Base-by-base conservation (phyloP, 495 filamentous ascomycete genomes). In the Thozetella sp. region DNA sequence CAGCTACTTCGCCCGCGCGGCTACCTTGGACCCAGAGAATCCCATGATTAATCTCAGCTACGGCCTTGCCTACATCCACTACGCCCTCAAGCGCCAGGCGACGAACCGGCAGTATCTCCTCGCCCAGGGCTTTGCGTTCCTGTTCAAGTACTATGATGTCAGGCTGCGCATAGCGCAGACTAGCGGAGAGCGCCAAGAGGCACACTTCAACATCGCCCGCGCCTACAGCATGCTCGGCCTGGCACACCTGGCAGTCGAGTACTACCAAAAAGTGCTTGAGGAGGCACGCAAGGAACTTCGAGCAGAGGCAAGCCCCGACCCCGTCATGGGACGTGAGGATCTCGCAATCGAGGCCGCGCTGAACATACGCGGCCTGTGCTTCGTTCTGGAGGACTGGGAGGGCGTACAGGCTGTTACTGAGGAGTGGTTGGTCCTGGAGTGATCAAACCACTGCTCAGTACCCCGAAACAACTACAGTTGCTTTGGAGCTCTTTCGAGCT, bases 101-200 rank as follows among this genome's bases (percentile, higher is more conserved):
- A 92, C 93, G 52, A 97, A 97, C 68, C 82, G 94, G 1, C 93
- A 97, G 67, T 93, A 89, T 63, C 84, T 91, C 22, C 85, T 96
- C 37, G 79, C 90, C 65, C 95, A 98, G 68, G 95, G 90, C 0
- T 77, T 97, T 19, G 80, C 87, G 0, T 97, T 98, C 65, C 72
- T 97, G 54, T 82, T 86, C 51, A 78, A 86, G 23, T 99, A 99
- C 71, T 89, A 91, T 62, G 72, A 88, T 1, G 55, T 86, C 55
- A 67, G 88, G 20, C 65, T 37, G 46, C 59, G 15, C 74, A 78
- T 3, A 51, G 56, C 4, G 51, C 57, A 51, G 48, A 77, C 69
- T 66, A 72, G 75, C n/a, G 70, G 78, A 43, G 82, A 88, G 65
- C 70, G 77, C 48, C 90, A 93, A 69, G 95, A 98, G 71, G 91